Conservation (phyloP, 441 rosid species). For the Populus hybrid region DNA sequence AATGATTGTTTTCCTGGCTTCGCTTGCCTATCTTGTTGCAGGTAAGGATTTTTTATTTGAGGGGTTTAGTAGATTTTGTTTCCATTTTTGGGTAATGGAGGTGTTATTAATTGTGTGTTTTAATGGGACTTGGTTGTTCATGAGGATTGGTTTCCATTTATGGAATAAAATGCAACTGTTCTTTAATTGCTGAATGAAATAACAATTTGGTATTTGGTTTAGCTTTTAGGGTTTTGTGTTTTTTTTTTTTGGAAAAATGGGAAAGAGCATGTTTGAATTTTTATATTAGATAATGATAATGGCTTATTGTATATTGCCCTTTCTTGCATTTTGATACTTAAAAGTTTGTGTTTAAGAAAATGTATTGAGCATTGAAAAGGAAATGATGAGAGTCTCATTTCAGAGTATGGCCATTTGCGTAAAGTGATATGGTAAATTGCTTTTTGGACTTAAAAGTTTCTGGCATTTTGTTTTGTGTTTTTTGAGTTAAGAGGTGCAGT, state of each 20-base stretch:
- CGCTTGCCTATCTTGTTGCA: slow-evolving; percentile 64
- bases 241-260: neutral
- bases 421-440: neutral
- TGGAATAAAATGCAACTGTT: neutral
- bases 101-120: neutral
- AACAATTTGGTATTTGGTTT: neutral
- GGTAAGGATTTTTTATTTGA: slow-evolving; percentile 30
- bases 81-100: neutral
- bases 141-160: neutral
- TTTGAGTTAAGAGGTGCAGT: neutral
- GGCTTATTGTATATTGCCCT: neutral
- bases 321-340: neutral
- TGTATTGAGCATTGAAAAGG: neutral
- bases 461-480: neutral
- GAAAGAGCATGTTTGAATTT: neutral
- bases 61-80: neutral
- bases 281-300: neutral
- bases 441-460: neutral
- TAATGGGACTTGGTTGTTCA: neutral
- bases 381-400: neutral
- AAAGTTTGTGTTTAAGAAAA: neutral
- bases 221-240: neutral
- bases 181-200: neutral
- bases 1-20: slow-evolving; percentile 47
- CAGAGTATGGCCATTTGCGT: neutral